Evolutionary conservation across 2,329 filamentous ascomycete species (phyloP).

Genomic region (Aspergillus proliferans): DNA sequence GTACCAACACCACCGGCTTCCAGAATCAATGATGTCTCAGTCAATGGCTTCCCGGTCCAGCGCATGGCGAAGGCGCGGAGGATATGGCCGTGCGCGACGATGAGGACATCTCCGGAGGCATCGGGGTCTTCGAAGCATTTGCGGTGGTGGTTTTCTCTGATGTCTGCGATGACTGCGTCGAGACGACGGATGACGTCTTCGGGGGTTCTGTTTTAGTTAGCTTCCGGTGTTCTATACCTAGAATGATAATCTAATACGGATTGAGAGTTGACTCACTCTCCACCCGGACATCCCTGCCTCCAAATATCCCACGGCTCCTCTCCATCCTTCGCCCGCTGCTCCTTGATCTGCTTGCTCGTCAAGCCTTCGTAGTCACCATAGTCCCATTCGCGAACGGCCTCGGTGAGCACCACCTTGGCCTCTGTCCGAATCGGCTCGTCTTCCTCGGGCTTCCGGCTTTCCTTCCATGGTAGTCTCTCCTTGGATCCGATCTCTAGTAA

Average conservation of each 20-base stretch:
- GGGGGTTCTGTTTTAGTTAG: conserved; percentile 50
- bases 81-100: conserved; percentile 89
- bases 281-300: conserved; percentile 78
- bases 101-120: conserved; percentile 59
- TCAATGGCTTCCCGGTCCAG: conserved; percentile 69
- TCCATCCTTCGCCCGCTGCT: conserved; percentile 52
- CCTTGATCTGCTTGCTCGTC: conserved; percentile 63
- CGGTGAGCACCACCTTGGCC: conserved; percentile 60
- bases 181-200: conserved; percentile 65
- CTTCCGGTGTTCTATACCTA: background rate
- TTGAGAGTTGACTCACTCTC: conserved; percentile 57
- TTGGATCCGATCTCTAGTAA: conserved; percentile 68
- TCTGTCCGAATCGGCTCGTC: conserved; percentile 44
- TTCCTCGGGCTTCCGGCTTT: conserved; percentile 20
- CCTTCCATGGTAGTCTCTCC: conserved; percentile 65
- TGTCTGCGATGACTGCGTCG: conserved; percentile 69
- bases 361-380: conserved; percentile 84
- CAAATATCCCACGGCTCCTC: conserved; percentile 72
- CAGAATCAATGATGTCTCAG: conserved; percentile 72
- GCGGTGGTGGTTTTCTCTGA: conserved; percentile 60
- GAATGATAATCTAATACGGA: too few relatives aligned
- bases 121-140: conserved; percentile 54
- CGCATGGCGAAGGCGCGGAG: conserved; percentile 80
- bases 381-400: conserved; percentile 77
- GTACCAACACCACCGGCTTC: conserved; percentile 83